Evolutionary conservation across 495 filamentous ascomycete species (phyloP).

Genomic region (Usnea hakonensis): DNA sequence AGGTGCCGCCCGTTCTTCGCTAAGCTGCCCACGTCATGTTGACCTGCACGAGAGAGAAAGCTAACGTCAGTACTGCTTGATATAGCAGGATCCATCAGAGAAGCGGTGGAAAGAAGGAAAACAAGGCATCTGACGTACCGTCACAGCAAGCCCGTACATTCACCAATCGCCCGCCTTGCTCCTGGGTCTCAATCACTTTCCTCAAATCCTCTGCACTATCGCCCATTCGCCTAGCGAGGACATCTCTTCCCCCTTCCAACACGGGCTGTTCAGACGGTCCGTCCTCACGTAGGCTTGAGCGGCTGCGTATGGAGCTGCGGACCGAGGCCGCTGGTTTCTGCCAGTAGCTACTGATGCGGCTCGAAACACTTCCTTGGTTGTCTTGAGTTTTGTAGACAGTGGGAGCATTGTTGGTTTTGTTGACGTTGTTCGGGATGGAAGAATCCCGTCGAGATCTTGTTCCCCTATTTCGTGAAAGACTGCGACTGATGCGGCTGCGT

Average conservation of each 20-base stretch:
- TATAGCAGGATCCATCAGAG: background rate
- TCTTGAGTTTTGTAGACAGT: background rate
- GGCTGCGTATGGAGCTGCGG: conserved; percentile 23
- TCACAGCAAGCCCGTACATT: conserved; percentile 97
- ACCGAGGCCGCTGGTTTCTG: conserved; percentile 6
- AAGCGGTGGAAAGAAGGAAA: background rate
- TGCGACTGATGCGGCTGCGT: conserved; percentile 17
- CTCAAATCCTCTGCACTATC: conserved; percentile 77
- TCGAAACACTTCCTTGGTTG: conserved; percentile 10
- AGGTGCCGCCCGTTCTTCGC: conserved; percentile 29
- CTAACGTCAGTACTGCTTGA: conserved; percentile 1
- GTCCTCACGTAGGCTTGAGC: conserved; percentile 19
- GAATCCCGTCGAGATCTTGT: conserved; percentile 1
- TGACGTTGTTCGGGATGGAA: background rate
- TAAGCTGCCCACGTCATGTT: conserved; percentile 56
- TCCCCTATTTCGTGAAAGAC: conserved; percentile 16
- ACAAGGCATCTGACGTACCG: conserved; percentile 49
- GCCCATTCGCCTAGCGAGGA: conserved; percentile 19
- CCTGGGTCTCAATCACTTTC: conserved; percentile 64
- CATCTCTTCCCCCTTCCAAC: conserved; percentile 39
- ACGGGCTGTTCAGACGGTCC: conserved; percentile 31
- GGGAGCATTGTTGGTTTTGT: background rate
- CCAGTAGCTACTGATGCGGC: conserved; percentile 10
- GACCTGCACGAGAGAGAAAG: conserved; percentile 44
- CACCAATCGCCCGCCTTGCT: conserved; percentile 54